Percentiles rank a stretch among this genome's conserved stretches.
These are phyloP conservation scores for Penicillium hesseltinei DNA, from an alignment of 2,329 filamentous ascomycete genomes.

Conservation along the genomic window DNA sequence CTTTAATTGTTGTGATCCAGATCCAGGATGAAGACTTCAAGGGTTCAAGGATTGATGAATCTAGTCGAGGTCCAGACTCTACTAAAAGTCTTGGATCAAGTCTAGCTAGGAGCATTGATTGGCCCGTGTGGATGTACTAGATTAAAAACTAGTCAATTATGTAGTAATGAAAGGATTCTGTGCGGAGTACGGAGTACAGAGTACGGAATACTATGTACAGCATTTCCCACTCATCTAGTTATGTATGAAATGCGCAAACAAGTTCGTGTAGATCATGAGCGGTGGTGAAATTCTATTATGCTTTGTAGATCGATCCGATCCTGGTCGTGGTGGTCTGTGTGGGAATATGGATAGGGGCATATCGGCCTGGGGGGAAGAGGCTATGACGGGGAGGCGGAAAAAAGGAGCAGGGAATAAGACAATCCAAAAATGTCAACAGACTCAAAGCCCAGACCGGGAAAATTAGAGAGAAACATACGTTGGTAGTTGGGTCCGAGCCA, in stretches of 20 bases:
- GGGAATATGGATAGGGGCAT: neutral
- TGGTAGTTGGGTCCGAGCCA: neutral
- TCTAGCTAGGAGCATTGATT: neutral
- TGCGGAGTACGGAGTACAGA: neutral
- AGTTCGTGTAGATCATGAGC: neutral
- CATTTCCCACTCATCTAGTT: neutral
- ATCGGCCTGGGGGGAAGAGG: neutral
- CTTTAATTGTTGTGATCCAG: neutral
- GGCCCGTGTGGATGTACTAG: neutral
- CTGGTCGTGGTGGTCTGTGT: neutral
- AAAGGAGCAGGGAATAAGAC: neutral
- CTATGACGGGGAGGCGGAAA: constrained; percentile 5
- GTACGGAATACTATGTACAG: neutral
- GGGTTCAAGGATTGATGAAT: neutral
- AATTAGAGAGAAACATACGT: neutral
- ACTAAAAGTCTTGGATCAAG: neutral
- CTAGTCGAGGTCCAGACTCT: neutral
- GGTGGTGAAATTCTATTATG: constrained; percentile 1
- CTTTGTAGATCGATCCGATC: constrained; percentile 9
- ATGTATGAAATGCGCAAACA: neutral
- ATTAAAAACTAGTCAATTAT: neutral
- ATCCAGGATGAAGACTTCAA: neutral
- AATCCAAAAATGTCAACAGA: neutral
- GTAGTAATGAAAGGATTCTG: neutral
- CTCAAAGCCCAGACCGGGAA: neutral